Conservation (phyloP, 805 yeast genomes). For the Scheffersomyces lignosus region DNA sequence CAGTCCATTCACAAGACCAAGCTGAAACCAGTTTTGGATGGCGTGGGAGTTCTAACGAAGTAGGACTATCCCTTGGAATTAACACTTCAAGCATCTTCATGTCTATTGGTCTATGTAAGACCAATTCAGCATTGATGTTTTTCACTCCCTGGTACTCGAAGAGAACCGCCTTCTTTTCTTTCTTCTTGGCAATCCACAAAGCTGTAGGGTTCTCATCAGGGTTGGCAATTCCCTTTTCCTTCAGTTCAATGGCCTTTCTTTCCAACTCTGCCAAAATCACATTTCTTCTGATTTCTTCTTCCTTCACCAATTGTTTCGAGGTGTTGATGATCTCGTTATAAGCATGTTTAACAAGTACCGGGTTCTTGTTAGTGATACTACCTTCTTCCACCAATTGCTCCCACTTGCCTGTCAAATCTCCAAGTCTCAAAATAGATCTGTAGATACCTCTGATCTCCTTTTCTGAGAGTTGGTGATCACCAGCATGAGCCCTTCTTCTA, state of each 20-base stretch:
- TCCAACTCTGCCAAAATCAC: conserved; percentile 59
- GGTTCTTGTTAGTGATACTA: conserved; percentile 78
- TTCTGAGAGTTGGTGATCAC: conserved; percentile 64
- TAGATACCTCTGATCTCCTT: conserved; percentile 85
- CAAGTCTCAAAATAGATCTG: conserved; percentile 76
- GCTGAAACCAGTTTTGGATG: conserved; percentile 80
- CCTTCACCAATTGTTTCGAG: conserved; percentile 60
- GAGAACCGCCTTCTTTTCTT: conserved; percentile 85
- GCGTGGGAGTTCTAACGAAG: conserved; percentile 57
- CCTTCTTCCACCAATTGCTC: conserved; percentile 90
- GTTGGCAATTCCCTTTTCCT: conserved; percentile 38
- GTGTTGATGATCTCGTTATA: conserved; percentile 68
- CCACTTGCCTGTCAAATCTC: conserved; percentile 76
- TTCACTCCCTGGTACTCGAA: conserved; percentile 88
- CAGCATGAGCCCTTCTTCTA: conserved; percentile 36
- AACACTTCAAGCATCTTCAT: conserved; percentile 60
- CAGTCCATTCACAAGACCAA: conserved; percentile 89
- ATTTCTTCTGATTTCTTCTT: conserved; percentile 64
- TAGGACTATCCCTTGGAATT: conserved; percentile 56
- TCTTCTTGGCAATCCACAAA: conserved; percentile 61
- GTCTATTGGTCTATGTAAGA: conserved; percentile 82
- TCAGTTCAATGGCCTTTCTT: conserved; percentile 56
- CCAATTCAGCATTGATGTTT: conserved; percentile 85
- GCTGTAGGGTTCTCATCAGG: conserved; percentile 48
- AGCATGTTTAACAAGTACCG: conserved; percentile 71